Evolutionary conservation across 345 rosid species (phyloP).

Genomic region (Citrus cavaleriei): DNA sequence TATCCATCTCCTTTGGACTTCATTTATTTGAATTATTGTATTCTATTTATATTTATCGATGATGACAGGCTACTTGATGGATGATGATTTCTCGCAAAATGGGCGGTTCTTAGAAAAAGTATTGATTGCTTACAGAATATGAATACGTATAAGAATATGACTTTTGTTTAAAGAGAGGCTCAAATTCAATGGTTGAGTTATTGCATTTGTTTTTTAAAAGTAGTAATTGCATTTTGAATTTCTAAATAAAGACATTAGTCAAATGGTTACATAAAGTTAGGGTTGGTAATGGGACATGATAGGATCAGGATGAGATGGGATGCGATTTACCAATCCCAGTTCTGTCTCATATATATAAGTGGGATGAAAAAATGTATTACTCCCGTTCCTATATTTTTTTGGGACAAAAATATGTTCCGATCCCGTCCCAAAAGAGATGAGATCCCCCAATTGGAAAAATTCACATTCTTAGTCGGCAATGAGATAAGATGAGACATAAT

Average conservation of each 20-base stretch:
- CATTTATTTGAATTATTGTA: not conserved
- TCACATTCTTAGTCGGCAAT: too few relatives aligned
- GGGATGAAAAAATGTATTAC: too few relatives aligned
- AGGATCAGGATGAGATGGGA: too few relatives aligned
- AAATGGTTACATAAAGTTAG: not conserved
- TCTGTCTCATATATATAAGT: rapidly evolving
- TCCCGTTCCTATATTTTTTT: rapidly evolving
- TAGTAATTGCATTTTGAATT: not conserved
- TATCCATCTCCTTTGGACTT: not conserved
- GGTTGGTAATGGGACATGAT: rapidly evolving
- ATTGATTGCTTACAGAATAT: not conserved
- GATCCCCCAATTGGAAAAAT: too few relatives aligned
- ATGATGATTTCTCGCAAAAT: not conserved
- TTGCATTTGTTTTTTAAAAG: not conserved
- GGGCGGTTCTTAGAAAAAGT: not conserved
- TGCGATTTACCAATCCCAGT: too few relatives aligned
- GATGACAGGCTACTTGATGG: not conserved
- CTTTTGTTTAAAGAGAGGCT: not conserved
- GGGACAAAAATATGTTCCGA: too few relatives aligned
- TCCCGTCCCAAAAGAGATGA: too few relatives aligned
- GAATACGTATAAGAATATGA: not conserved
- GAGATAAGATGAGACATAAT: too few relatives aligned
- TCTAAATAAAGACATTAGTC: not conserved
- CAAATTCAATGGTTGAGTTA: not conserved
- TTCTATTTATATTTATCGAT: not conserved